These are phyloP conservation scores for Colletotrichum brevisporum DNA, from an alignment of 2,329 filamentous ascomycete genomes.

Conservation along the genomic window DNA sequence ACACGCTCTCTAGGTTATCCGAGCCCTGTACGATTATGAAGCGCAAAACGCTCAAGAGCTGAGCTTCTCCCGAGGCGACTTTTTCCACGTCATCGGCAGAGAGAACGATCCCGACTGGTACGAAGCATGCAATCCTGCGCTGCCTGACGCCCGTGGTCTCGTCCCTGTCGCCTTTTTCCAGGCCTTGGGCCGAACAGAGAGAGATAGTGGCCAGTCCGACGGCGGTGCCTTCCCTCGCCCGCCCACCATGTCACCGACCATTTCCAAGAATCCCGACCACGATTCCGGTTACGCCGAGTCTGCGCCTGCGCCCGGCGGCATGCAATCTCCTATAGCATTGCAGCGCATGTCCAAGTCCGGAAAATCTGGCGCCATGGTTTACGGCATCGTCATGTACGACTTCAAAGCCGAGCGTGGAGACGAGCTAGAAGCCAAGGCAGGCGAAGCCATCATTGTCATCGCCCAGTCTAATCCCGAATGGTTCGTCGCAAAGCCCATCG, in stretches of 20 bases:
- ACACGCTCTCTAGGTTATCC: conserved; percentile 80
- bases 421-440: conserved; percentile 93
- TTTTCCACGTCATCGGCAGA: conserved; percentile 96
- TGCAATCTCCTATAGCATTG: conserved; percentile 36
- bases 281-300: conserved; percentile 90
- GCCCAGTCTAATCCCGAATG: conserved; percentile 98
- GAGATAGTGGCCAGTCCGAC: conserved; percentile 85
- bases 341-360: conserved; percentile 65
- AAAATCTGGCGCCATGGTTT: conserved; percentile 86
- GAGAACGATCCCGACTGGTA: conserved; percentile 98
- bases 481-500: conserved; percentile 99
- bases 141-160: conserved; percentile 88
- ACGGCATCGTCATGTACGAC: conserved; percentile 97
- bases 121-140: conserved; percentile 94
- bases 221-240: conserved; percentile 60
- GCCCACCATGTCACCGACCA: conserved; percentile 55
- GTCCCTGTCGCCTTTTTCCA: conserved; percentile 97
- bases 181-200: conserved; percentile 89
- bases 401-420: conserved; percentile 96
- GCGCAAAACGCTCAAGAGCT: conserved; percentile 84
- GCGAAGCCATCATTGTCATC: conserved; percentile 98
- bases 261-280: conserved; percentile 77
- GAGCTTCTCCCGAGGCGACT: conserved; percentile 94
- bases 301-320: conserved; percentile 40
- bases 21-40: conserved; percentile 93